These are phyloP conservation scores for Rhizoclosmatium hyalinum DNA, from an alignment of 371 early-diverging fungal species.

Conservation along the genomic window DNA sequence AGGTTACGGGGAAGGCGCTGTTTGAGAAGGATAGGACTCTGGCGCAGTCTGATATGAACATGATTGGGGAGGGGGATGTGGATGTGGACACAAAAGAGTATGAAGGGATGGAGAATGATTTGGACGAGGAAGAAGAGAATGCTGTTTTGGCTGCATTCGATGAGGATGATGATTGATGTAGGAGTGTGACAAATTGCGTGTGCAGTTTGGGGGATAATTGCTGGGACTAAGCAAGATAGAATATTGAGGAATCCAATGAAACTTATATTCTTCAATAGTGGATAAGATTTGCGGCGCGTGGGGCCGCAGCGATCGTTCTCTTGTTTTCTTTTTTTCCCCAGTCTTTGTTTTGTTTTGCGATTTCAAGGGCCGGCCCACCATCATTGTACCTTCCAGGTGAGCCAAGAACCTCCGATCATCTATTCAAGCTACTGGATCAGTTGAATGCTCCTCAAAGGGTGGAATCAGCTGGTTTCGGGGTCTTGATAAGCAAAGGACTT, in stretches of 20 bases:
- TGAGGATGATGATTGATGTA: conserved; percentile 40
- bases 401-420: background rate
- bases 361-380: background rate
- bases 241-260: too few relatives aligned
- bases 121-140: conserved; percentile 65
- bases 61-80: conserved; percentile 76
- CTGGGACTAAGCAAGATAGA: too few relatives aligned
- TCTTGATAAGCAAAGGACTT: background rate
- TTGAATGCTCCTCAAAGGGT: background rate
- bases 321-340: background rate
- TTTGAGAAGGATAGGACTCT: conserved; percentile 89
- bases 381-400: background rate
- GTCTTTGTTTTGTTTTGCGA: background rate
- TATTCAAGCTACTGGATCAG: background rate
- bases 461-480: background rate
- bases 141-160: conserved; percentile 50
- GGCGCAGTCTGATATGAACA: conserved; percentile 81
- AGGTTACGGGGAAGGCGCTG: conserved; percentile 78
- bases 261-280: too few relatives aligned
- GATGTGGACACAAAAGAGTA: conserved; percentile 75
- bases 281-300: too few relatives aligned
- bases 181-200: too few relatives aligned
- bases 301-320: background rate
- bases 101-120: conserved; percentile 51
- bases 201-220: too few relatives aligned